Percentiles rank a stretch among this genome's conserved stretches.
phyloP scores from a whole-genome alignment of 345 rosid species.

The Citrus glauca region DNA sequence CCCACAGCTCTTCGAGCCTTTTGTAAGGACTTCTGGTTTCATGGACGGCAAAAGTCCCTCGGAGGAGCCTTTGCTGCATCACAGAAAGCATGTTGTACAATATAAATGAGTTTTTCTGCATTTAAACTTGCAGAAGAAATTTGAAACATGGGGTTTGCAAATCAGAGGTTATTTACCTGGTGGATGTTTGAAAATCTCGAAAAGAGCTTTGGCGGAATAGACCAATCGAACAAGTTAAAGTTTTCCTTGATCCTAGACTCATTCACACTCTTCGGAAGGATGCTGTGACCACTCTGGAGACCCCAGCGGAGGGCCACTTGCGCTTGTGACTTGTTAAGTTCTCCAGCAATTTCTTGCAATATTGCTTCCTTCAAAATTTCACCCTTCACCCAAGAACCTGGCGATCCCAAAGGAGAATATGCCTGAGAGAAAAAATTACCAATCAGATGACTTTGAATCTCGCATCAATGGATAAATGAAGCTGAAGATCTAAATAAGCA shows the following conservation, averaged over 20 bases:
- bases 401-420: slow-evolving; percentile 56
- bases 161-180: slow-evolving; percentile 32
- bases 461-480: too few species aligned
- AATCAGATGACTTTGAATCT: not conserved
- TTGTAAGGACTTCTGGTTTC: slow-evolving; percentile 45
- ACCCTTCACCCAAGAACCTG: slow-evolving; percentile 56
- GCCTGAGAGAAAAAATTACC: slow-evolving; percentile 28
- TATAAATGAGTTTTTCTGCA: not conserved
- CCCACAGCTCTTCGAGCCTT: slow-evolving; percentile 52
- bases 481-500: not conserved
- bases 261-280: slow-evolving; percentile 57
- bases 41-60: slow-evolving; percentile 48
- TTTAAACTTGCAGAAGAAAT: not conserved
- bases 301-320: slow-evolving; percentile 64
- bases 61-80: slow-evolving; percentile 54
- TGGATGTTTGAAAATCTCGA: slow-evolving; percentile 36
- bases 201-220: slow-evolving; percentile 43
- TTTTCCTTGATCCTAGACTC: slow-evolving; percentile 48
- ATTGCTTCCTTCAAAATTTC: slow-evolving; percentile 47
- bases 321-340: slow-evolving; percentile 50
- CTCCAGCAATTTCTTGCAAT: slow-evolving; percentile 37
- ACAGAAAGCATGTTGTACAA: not conserved
- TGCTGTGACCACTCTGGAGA: slow-evolving; percentile 49
- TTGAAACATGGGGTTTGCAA: not conserved
- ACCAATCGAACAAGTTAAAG: slow-evolving; percentile 46